Conservation (phyloP, 1,284 basidiomycete genomes). For the Melampsora medusae region DNA sequence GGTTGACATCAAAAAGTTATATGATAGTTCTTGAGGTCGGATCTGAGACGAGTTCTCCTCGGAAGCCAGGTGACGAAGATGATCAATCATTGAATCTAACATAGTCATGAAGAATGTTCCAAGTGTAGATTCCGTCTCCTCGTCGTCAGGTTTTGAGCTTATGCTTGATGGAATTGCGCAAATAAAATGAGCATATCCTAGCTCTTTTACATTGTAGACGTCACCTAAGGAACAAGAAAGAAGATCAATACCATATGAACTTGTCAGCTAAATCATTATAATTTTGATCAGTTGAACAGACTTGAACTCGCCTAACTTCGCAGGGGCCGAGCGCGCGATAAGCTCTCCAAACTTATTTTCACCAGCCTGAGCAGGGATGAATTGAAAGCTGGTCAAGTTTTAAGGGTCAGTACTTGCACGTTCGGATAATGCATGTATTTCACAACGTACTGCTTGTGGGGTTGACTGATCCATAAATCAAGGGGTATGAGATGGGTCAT, state of each 20-base stretch:
- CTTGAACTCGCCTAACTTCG: slow-evolving; percentile 42
- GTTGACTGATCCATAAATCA: slow-evolving; percentile 45
- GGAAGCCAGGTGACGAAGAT: slow-evolving; percentile 47
- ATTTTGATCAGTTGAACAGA: background rate
- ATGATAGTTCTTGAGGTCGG: slow-evolving; percentile 47
- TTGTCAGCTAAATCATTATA: too few species aligned
- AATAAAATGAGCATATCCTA: slow-evolving; percentile 13
- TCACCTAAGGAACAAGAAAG: slow-evolving; percentile 7
- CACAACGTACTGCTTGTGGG: slow-evolving; percentile 48
- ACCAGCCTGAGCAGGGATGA: slow-evolving; percentile 48
- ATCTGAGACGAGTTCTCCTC: background rate
- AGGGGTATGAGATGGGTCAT: background rate
- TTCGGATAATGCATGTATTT: background rate
- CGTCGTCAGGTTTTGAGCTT: background rate
- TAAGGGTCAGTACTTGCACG: too few species aligned
- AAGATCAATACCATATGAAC: slow-evolving; percentile 44
- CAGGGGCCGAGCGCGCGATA: slow-evolving; percentile 46
- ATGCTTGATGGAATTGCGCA: background rate
- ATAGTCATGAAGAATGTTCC: slow-evolving; percentile 46
- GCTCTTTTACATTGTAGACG: slow-evolving; percentile 7
- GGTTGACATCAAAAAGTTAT: slow-evolving; percentile 50
- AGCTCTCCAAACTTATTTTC: slow-evolving; percentile 47
- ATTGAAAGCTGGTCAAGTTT: slow-evolving; percentile 47
- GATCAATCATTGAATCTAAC: slow-evolving; percentile 50
- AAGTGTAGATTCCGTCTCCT: slow-evolving; percentile 45